These are phyloP conservation scores for Guadua angustifolia DNA, from an alignment of 176 grass and related monocot species.

Conservation along the genomic window DNA sequence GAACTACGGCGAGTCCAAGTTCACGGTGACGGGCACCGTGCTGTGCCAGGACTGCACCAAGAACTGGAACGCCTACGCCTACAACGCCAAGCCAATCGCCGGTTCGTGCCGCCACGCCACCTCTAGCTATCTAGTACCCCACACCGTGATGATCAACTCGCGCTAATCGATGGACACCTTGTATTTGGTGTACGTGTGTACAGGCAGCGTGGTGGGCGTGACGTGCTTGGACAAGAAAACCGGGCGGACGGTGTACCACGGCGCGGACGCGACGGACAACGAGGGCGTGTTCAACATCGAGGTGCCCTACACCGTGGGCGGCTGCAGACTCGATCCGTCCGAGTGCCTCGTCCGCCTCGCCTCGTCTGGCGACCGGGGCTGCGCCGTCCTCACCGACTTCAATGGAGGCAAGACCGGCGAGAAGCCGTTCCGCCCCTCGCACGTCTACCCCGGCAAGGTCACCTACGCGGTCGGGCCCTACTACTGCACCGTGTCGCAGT, in stretches of 20 bases:
- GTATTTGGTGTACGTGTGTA: neutral
- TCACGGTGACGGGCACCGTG: conserved; percentile 67
- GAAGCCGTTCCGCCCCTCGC: conserved; percentile 37
- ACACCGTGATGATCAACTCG: neutral
- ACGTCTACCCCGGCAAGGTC: conserved; percentile 17
- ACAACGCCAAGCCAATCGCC: conserved; percentile 59
- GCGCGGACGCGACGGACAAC: conserved; percentile 47
- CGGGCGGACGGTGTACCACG: conserved; percentile 51
- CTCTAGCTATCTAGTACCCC: neutral
- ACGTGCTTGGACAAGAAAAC: conserved; percentile 57
- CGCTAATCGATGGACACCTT: neutral
- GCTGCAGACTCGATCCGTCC: conserved; percentile 14
- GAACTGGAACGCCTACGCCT: conserved; percentile 68
- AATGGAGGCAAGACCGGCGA: conserved; percentile 58
- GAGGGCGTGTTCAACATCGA: conserved; percentile 59
- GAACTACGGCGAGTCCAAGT: conserved; percentile 33
- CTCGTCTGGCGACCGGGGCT: conserved; percentile 51
- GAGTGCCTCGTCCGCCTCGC: conserved; percentile 60
- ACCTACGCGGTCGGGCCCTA: conserved; percentile 60
- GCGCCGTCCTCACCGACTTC: conserved; percentile 74
- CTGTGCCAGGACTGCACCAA: conserved; percentile 91
- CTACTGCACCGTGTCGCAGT: conserved; percentile 61
- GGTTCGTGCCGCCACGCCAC: conserved; percentile 32
- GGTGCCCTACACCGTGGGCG: conserved; percentile 39
- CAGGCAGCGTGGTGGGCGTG: conserved; percentile 66